Conservation (phyloP, 78 protist genomes). For the Dictyostelium brefeldianum region DNA sequence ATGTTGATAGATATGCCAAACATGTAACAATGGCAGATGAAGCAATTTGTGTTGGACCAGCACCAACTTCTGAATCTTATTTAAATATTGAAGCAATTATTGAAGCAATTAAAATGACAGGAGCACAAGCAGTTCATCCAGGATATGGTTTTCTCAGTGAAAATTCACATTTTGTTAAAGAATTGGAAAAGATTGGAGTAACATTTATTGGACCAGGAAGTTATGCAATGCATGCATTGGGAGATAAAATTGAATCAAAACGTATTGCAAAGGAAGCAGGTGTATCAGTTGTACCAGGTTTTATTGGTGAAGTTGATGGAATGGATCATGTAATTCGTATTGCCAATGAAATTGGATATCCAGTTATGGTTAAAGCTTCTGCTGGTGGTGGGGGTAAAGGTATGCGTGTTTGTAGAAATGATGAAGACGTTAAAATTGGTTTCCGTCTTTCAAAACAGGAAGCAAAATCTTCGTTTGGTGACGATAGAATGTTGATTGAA, state of each 20-base stretch:
- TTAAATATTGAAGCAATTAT: conserved; percentile 92
- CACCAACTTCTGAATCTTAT: conserved; percentile 91
- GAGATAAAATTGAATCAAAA: conserved; percentile 96
- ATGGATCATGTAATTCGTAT: conserved; percentile 83
- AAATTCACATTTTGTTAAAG: conserved; percentile 83
- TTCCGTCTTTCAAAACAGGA: conserved; percentile 88
- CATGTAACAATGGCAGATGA: conserved; percentile 93
- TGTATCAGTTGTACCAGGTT: conserved; percentile 96
- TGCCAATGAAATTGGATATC: conserved; percentile 94
- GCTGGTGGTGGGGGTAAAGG: conserved; percentile 99
- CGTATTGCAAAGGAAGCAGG: conserved; percentile 92
- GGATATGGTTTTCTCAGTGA: conserved; percentile 99
- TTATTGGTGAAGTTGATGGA: conserved; percentile 82
- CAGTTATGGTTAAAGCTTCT: conserved; percentile 98
- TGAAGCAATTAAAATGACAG: conserved; percentile 89
- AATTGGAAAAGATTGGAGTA: conserved; percentile 76
- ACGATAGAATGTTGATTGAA: conserved; percentile 95
- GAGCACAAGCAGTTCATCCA: conserved; percentile 98
- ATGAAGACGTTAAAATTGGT: conserved; percentile 88
- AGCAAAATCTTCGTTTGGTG: conserved; percentile 93
- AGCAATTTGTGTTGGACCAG: conserved; percentile 94
- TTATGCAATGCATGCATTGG: conserved; percentile 95
- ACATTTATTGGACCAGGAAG: conserved; percentile 81
- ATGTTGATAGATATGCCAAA: conserved; percentile 92
- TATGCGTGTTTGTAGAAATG: conserved; percentile 91